phyloP scores from a whole-genome alignment of 129 eudicot species.

The Tanacetum coccineum region DNA sequence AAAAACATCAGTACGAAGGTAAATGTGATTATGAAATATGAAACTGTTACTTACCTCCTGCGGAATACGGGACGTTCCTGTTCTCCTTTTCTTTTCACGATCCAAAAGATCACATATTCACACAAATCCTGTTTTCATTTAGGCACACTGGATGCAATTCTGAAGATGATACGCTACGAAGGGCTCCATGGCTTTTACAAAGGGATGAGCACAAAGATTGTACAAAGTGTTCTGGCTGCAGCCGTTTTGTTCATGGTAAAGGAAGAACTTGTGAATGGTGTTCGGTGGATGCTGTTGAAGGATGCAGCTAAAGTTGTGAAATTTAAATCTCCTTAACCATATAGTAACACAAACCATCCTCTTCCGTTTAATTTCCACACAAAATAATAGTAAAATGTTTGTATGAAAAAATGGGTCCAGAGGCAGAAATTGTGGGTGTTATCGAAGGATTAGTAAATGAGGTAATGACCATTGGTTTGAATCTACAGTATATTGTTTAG shows the following conservation, averaged over 20 bases:
- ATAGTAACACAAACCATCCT: no score
- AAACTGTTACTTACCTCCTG: neutral
- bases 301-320: no score
- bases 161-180: slow-evolving; percentile 75
- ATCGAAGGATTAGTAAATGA: slow-evolving; percentile 12
- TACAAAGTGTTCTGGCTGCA: no score
- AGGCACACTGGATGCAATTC: slow-evolving; percentile 65
- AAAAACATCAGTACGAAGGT: slow-evolving; percentile 75
- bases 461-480: slow-evolving; percentile 19
- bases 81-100: neutral
- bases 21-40: neutral
- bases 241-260: no score
- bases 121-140: neutral
- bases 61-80: no score
- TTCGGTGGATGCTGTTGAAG: no score
- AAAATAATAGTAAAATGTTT: no score
- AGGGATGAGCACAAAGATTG: slow-evolving; percentile 88
- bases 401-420: slow-evolving; percentile 18
- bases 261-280: no score
- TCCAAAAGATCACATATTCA: neutral
- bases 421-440: neutral
- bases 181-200: slow-evolving; percentile 69
- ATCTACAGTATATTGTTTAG: slow-evolving; percentile 18
- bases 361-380: neutral
- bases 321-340: no score